Base-by-base conservation (phyloP, 176 grass and related monocot species). In the Hordeum marinum region DNA sequence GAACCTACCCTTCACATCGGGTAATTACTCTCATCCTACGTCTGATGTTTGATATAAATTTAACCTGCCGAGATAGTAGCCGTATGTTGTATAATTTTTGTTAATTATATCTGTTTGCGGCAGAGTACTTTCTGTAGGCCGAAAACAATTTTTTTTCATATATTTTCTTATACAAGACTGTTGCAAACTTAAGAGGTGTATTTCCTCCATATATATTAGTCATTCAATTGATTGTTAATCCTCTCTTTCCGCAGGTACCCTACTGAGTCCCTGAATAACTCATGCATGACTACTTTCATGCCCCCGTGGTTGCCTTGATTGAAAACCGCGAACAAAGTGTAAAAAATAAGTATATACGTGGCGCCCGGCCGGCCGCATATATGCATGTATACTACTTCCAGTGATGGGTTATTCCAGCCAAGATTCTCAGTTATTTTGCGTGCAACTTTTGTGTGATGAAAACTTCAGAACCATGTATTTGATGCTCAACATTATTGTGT, bases 1-100 rank as follows among this genome's bases (percentile, higher is more conserved):
- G 91, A 98, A 90, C 93, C 91, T 7, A 92, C 91, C n/a, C 89
- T 98, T 75, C 96, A 98, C 52, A 92, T 94, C n/a, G 93, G 91
- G 96, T 98, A 87, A 87, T 11, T 25, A 32, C 15, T 68, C 46
- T 34, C 18, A 50, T 67, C 55, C 31, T 46, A 7, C 27, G 25
- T 65, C 72, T 5, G 14, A 32, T 66, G 40, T 46, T 61, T 71
- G 13, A 65, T 82, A 13, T 67, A 59, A 17, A 50, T 45, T 32
- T 36, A 63, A 27, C 36, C 18, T 17, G 9, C 8, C 54, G 6
- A 14, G 42, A 48, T 74, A 48, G 17, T 20, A 31, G 71, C 72
- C 17, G 15, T 20, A 26, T 13, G 26, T 9, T 5, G 17, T 11
- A 54, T n/a, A 31, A 34, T 34, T 34, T 34, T 4, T 34, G 32